These are phyloP conservation scores for Colletotrichum lini DNA, from an alignment of 2,329 filamentous ascomycete genomes.

Conservation along the genomic window DNA sequence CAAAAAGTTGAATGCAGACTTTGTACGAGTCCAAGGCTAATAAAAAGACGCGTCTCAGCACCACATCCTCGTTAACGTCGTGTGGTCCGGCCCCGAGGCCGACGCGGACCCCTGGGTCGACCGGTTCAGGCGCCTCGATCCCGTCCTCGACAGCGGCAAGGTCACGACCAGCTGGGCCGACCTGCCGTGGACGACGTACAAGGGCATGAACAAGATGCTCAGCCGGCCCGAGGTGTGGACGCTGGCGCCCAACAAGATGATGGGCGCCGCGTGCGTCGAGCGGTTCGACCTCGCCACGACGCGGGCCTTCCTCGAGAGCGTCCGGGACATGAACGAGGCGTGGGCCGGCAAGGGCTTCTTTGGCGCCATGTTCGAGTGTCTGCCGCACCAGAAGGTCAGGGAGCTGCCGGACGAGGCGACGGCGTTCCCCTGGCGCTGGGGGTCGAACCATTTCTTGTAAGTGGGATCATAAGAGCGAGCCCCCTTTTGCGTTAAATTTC, in stretches of 20 bases:
- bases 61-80: constrained; percentile 30
- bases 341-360: constrained; percentile 36
- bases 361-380: constrained; percentile 36
- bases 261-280: constrained; percentile 34
- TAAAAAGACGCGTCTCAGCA: not conserved
- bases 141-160: constrained; percentile 18
- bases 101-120: constrained; percentile 22
- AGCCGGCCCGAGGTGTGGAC: constrained; percentile 36
- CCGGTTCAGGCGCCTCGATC: constrained; percentile 11
- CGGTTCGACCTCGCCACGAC: constrained; percentile 29
- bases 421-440: constrained; percentile 35
- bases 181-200: constrained; percentile 35
- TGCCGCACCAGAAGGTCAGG: constrained; percentile 35
- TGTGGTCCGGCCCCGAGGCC: constrained; percentile 30
- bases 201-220: constrained; percentile 32
- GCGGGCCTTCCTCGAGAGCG: constrained; percentile 25
- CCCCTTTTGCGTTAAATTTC: too few relatives aligned
- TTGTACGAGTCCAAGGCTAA: not conserved
- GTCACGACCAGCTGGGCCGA: constrained; percentile 25
- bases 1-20: too few relatives aligned
- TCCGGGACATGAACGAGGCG: constrained; percentile 30
- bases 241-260: constrained; percentile 37
- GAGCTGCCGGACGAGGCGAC: constrained; percentile 25
- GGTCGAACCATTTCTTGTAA: constrained; percentile 36
- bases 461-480: not conserved